Base-by-base conservation (phyloP, 1,284 basidiomycete species). In the Porodaedalea pini region DNA sequence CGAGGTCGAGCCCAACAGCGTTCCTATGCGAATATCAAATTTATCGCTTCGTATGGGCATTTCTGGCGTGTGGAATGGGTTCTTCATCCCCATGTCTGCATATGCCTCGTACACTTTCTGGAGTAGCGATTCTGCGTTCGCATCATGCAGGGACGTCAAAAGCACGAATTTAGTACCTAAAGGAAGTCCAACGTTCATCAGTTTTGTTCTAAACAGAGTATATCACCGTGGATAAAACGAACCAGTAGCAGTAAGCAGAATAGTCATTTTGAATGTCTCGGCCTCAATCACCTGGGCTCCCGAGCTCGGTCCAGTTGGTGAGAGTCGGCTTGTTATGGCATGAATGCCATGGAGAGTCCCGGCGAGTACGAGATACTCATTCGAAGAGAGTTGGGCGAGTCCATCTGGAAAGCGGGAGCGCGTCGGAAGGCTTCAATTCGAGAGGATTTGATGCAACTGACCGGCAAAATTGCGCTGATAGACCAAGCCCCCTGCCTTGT, bases 341-440 rank as follows among this genome's bases (percentile, higher is more conserved):
- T 99, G 97, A 43, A 99, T 97, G 52, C 96, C 95, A 65, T 99
- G 97, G 52, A 99, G 75, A 6, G 97, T 99, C 50, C 97, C 96
- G 1, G 97, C 97, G 29, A 99, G 84, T 19, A 99, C 92, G 59
- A 99, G 86, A 66, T 97, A 91, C 71, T 98, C 96, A 74, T 99
- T 99, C n/a, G 96, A 94, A 5, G 90, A 87, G 62, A 95, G 75
- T 56, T 85, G 83, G 6, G 92, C 86, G 44, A 98, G 85, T 10
- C 91, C 92, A 66, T 94, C 94, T 95, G 67, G 44, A 37, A 51
- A 25, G 40, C 39, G 17, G 13, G 48, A 51, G 60, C 23, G 56
- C 61, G 63, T 61, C 58, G 58, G 59, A 54, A 50, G 57, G 39
- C 50, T 41, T 11, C 25, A 34, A 36, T 39, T n/a, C 32, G 21